These are phyloP conservation scores for Dissophora ornata DNA, from an alignment of 192 early-diverging fungal species.

Conservation along the genomic window DNA sequence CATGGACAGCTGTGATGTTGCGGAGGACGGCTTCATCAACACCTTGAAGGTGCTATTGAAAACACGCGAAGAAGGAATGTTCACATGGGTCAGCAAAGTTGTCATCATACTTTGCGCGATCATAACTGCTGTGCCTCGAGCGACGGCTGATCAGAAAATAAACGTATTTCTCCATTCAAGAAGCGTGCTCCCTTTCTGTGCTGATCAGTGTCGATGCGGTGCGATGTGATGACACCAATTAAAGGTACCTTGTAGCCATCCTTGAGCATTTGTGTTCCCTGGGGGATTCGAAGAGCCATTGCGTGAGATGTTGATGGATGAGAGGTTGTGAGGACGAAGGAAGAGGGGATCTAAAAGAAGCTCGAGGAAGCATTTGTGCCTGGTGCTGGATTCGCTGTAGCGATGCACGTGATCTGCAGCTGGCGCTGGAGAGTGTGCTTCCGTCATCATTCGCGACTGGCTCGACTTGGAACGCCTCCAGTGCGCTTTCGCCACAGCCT, in stretches of 20 bases:
- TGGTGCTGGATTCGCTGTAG: too few relatives aligned
- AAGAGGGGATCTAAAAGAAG: conserved; percentile 16
- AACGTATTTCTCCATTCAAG: neutral
- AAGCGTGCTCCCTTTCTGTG: too few relatives aligned
- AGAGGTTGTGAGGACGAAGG: conserved; percentile 6
- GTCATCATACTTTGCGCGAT: conserved; percentile 1
- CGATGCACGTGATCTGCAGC: neutral
- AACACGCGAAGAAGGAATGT: neutral
- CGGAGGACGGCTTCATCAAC: conserved; percentile 94
- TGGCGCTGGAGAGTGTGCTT: neutral
- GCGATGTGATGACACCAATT: neutral
- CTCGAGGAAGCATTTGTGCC: conserved; percentile 21
- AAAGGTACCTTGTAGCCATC: conserved; percentile 52
- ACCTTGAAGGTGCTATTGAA: conserved; percentile 86
- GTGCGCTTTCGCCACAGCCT: too few relatives aligned
- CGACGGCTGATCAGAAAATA: conserved; percentile 30
- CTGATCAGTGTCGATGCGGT: neutral
- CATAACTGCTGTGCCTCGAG: neutral
- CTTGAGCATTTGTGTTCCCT: conserved; percentile 57
- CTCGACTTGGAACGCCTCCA: too few relatives aligned
- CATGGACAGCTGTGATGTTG: conserved; percentile 95
- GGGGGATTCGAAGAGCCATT: conserved; percentile 53
- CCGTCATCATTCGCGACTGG: too few relatives aligned
- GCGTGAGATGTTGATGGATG: neutral
- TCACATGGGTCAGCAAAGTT: conserved; percentile 7